Evolutionary conservation across 768 basidiomycete species (phyloP).

Genomic region (Harrya chromipes): DNA sequence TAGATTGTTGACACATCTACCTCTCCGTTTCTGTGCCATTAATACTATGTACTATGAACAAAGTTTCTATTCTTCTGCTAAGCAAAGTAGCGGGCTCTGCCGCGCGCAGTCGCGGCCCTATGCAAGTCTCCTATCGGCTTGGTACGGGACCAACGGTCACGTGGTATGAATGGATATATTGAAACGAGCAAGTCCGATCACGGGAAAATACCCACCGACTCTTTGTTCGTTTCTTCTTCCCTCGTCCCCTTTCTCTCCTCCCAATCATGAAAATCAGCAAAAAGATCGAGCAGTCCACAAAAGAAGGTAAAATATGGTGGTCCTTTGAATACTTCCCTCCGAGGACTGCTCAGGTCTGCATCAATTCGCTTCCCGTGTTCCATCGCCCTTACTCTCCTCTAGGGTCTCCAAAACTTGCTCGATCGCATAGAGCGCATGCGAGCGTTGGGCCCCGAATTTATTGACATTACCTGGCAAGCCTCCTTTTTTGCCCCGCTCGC

Average conservation of each 20-base stretch:
- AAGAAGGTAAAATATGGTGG: conserved; percentile 93
- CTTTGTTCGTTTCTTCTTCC: conserved; percentile 6
- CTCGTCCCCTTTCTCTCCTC: conserved; percentile 21
- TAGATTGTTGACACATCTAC: too few relatives aligned
- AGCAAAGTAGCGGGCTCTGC: too few relatives aligned
- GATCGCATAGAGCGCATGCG: conserved; percentile 99
- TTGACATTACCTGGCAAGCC: conserved; percentile 91
- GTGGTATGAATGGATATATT: conserved; percentile 12
- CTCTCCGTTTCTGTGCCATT: too few relatives aligned
- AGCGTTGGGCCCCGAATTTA: conserved; percentile 91
- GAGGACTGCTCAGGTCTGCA: conserved; percentile 81
- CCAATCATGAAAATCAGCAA: conserved; percentile 86
- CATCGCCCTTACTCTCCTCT: neutral
- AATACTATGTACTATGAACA: too few relatives aligned
- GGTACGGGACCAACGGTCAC: conserved; percentile 9
- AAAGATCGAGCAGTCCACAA: conserved; percentile 83
- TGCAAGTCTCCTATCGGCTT: too few relatives aligned
- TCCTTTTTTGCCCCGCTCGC: conserved; percentile 2
- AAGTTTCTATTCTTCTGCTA: too few relatives aligned
- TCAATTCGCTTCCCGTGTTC: neutral
- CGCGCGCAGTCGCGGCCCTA: too few relatives aligned
- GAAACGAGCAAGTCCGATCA: conserved; percentile 8
- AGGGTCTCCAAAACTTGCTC: conserved; percentile 80
- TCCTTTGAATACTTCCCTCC: conserved; percentile 99
- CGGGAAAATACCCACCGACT: conserved; percentile 25